Base-by-base conservation (phyloP, 768 basidiomycete species). In the Boletus huronensis region DNA sequence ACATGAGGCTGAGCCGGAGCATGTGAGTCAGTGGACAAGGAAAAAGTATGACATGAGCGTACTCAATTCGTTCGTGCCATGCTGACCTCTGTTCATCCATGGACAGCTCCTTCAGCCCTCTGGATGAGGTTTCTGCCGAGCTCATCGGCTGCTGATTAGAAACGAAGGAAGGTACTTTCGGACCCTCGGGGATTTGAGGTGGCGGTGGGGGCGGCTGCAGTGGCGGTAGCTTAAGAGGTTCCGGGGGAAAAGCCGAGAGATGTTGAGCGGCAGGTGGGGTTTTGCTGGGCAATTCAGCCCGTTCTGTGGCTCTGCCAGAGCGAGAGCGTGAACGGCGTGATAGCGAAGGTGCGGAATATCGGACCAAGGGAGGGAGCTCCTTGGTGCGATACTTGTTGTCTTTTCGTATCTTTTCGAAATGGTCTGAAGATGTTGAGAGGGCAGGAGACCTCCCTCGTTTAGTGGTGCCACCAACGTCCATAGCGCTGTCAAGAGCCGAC, bases 11-110 rank as follows among this genome's bases (percentile, higher is more conserved):
- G 48, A 28, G n/a, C 32, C 25, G 10, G 40, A 48, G 16, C 17
- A 35, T 8, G 29, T 60, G n/a, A 53, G 39, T 41, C 29, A 40
- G 38, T 38, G 38, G 28, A 40, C 19, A 17, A 29, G 29, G 41
- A 41, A 41, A 9, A 31, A 41, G 46, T 2, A 40, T 10, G 14
- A 48, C n/a, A 10, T 42, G 44, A 36, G 59, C 77, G 42, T 57
- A 78, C 77, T 71, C 70, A 34, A 79, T 66, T 26, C 77, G 75
- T 35, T 72, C 68, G 34, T 71, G 64, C 77, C 77, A 78, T 40
- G 69, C 60, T 25, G 53, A 58, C n/a, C 65, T 66, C 44, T 71
- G 75, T 47, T 78, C 74, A 4, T 72, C 73, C 21, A 64, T 32
- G n/a, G 74, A 64, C 19, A 68, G 38, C 11, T 61, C 66, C 45